Percentiles rank a stretch among this genome's conserved stretches.
phyloP scores from a whole-genome alignment of 2,329 filamentous ascomycete genomes.

The Nemania abortiva region DNA sequence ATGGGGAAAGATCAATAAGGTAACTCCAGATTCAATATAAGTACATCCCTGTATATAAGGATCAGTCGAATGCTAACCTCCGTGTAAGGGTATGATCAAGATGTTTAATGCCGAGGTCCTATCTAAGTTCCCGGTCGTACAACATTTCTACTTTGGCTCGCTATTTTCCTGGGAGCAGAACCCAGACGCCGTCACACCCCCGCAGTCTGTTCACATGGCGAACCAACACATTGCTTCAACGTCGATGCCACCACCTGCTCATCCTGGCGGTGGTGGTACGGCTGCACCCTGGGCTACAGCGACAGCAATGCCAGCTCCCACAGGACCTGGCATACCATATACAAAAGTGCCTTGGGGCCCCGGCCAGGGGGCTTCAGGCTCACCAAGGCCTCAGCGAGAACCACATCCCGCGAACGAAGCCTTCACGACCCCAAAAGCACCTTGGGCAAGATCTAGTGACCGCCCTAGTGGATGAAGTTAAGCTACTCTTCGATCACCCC shows the following conservation, averaged over 20 bases:
- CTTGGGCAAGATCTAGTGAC: slow-evolving; percentile 49
- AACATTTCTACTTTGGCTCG: slow-evolving; percentile 89
- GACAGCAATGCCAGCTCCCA: slow-evolving; percentile 54
- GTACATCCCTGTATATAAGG: neutral
- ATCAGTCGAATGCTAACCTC: neutral
- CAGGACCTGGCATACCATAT: slow-evolving; percentile 51
- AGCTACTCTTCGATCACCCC: neutral
- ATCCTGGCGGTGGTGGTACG: slow-evolving; percentile 51
- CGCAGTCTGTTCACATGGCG: slow-evolving; percentile 67
- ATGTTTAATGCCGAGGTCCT: slow-evolving; percentile 99
- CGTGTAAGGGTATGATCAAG: slow-evolving; percentile 88
- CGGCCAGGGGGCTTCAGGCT: slow-evolving; percentile 40
- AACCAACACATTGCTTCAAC: slow-evolving; percentile 62
- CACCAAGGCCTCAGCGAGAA: slow-evolving; percentile 41
- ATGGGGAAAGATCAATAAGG: slow-evolving; percentile 99
- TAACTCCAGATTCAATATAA: slow-evolving; percentile 43
- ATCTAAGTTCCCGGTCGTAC: slow-evolving; percentile 97
- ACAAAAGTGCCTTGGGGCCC: slow-evolving; percentile 45
- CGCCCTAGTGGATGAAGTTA: slow-evolving; percentile 45
- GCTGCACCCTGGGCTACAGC: slow-evolving; percentile 61
- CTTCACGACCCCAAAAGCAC: slow-evolving; percentile 41
- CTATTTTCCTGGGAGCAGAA: slow-evolving; percentile 83
- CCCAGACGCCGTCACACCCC: slow-evolving; percentile 65
- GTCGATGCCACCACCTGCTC: slow-evolving; percentile 45
- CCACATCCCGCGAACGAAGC: slow-evolving; percentile 38